Evolutionary conservation across 345 rosid genomes (phyloP), one percentile per base, ranked within the genome.

Genomic region (Combretum micranthum): DNA sequence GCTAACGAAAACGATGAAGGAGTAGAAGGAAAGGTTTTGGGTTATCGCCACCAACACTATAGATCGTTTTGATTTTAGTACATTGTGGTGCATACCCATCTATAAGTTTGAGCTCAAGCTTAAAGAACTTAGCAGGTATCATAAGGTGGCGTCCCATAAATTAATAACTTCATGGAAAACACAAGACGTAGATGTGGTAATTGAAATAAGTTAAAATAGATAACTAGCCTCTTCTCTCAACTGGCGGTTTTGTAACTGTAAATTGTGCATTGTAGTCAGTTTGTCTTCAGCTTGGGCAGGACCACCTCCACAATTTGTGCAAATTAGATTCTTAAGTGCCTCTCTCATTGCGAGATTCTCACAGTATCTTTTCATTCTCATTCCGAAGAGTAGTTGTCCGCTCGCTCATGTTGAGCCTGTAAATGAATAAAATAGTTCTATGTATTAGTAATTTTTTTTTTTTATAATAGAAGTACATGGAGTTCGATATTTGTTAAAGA

Each of bases 281-380:
- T 80, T 72, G 50, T 70, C 77, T 49, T 80, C 84, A 45, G 52
- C 73, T 0, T 80, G 86, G 11, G 71, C 62, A 4, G 86, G 73
- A 9, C 88, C 84, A 25, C 93, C 95, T 1, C 88, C 91, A 52
- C 97, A 90, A 46, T n/a, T 13, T 7, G 83, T 85, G 61, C 97
- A 90, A 7, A 69, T 62, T 45, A 77, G 79, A 22, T 73, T 83
- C 51, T 65, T 77, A 23, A 90, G 52, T 2, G 82, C 84, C 58
- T 83, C 87, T 21, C 53, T 54, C 32, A 87, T 72, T 2, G 84
- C 75, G 0, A 63, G 50, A 52, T 85, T 90, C 49, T 87, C 61
- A 63, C 19, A 48, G 65, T 3, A 87, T 68, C 49, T 61, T 72
- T 46, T 87, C 83, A 20, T 87, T 87, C 58, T 87, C 87, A 10